Percentiles rank a stretch among this genome's conserved stretches.
phyloP scores from a whole-genome alignment of 371 early-diverging fungal genomes.

The Zychaea mexicana region DNA sequence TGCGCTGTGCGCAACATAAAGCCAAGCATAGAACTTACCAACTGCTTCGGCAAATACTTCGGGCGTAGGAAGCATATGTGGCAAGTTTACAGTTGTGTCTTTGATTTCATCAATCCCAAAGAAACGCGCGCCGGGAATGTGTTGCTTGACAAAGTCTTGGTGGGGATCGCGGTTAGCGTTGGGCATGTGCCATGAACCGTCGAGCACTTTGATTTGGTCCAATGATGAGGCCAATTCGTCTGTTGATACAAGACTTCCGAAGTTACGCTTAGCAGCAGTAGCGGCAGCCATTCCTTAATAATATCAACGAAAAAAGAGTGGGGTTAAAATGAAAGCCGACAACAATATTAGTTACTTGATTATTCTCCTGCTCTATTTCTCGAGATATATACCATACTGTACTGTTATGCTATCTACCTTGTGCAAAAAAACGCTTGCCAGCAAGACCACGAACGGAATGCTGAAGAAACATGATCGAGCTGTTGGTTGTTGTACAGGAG shows the following conservation, averaged over 20 bases:
- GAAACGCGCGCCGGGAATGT: conserved; percentile 63
- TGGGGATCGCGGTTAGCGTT: conserved; percentile 64
- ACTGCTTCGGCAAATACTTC: conserved; percentile 62
- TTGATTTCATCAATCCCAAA: conserved; percentile 80
- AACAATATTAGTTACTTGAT: neutral
- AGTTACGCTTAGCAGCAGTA: conserved; percentile 5
- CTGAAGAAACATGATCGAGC: conserved; percentile 9
- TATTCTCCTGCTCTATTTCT: too few species aligned
- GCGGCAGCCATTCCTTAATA: neutral
- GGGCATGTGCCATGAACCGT: conserved; percentile 93
- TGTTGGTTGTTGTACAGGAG: neutral
- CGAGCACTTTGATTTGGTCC: conserved; percentile 70
- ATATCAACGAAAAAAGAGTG: neutral
- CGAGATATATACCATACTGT: too few species aligned
- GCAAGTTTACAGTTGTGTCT: conserved; percentile 63
- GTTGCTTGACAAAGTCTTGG: conserved; percentile 65
- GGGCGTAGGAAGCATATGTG: conserved; percentile 82
- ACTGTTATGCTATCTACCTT: neutral
- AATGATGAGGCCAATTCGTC: conserved; percentile 28
- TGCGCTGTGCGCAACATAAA: neutral
- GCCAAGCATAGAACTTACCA: conserved; percentile 33
- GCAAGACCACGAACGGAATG: conserved; percentile 3
- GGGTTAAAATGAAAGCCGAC: neutral
- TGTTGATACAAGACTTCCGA: conserved; percentile 32
- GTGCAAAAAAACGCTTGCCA: neutral